Percentiles rank a stretch among this genome's conserved stretches.
Conservation (phyloP, 1,284 basidiomycete species). For the Salmacisia buchloeana region DNA sequence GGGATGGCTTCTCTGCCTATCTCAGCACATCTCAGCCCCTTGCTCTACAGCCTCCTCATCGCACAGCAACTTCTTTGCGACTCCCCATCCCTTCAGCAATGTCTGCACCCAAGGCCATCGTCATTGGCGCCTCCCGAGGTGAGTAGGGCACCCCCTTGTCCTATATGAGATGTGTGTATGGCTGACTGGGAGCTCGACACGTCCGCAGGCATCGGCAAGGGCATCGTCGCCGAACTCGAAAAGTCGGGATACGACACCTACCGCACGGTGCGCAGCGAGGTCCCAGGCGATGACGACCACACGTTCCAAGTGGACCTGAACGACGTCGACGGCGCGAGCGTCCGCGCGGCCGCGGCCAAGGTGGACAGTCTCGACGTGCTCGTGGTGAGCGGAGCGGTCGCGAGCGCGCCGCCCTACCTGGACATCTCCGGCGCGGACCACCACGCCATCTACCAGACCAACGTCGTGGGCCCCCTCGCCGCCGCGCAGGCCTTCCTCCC, state of each 20-base stretch:
- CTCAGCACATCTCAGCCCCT: too few species aligned
- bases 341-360: neutral
- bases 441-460: neutral
- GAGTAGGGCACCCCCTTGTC: neutral
- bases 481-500: slow-evolving; percentile 13
- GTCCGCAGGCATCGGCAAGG: slow-evolving; percentile 12
- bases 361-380: slow-evolving; percentile 10
- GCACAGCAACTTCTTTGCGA: too few species aligned
- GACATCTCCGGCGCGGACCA: neutral
- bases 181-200: neutral
- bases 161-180: neutral
- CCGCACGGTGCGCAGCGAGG: slow-evolving; percentile 10
- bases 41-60: too few species aligned
- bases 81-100: too few species aligned
- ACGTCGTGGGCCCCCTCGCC: slow-evolving; percentile 13
- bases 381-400: slow-evolving; percentile 14
- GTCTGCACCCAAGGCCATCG: neutral
- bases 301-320: slow-evolving; percentile 9
- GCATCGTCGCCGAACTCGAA: slow-evolving; percentile 1
- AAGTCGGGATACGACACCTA: neutral
- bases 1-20: too few species aligned
- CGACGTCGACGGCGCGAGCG: neutral
- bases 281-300: neutral
- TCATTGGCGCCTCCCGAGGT: slow-evolving; percentile 7
- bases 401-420: neutral